phyloP scores from a whole-genome alignment of 2,329 filamentous ascomycete genomes.

The Seiridium unicorne region DNA sequence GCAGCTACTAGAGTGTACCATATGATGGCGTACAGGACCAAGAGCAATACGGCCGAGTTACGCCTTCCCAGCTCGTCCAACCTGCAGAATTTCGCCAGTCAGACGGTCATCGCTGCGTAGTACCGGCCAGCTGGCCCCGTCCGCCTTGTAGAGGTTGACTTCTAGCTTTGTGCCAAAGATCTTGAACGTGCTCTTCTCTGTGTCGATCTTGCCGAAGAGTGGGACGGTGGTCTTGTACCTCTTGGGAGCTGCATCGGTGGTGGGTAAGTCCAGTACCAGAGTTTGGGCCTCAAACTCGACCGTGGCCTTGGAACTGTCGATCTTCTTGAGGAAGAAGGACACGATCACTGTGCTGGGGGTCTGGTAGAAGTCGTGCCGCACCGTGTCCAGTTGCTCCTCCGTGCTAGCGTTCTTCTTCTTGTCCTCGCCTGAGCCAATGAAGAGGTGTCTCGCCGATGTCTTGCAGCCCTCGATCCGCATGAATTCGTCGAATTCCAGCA shows the following conservation, averaged over 20 bases:
- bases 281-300: constrained; percentile 65
- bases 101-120: constrained; percentile 71
- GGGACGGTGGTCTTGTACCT: constrained; percentile 72
- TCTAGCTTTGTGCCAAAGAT: constrained; percentile 90
- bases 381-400: constrained; percentile 76
- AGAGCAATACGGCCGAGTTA: constrained; percentile 18
- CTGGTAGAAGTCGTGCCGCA: constrained; percentile 93
- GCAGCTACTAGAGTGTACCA: neutral
- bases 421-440: constrained; percentile 72
- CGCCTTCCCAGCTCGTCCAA: constrained; percentile 72
- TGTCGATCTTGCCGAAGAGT: constrained; percentile 75
- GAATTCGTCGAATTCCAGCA: constrained; percentile 97
- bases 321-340: constrained; percentile 95
- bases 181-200: constrained; percentile 72
- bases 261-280: constrained; percentile 79
- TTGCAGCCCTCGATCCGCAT: constrained; percentile 92
- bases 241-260: constrained; percentile 74
- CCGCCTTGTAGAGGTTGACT: constrained; percentile 68
- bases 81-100: constrained; percentile 80
- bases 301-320: constrained; percentile 75
- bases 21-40: neutral
- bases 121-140: constrained; percentile 81
- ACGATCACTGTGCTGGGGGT: constrained; percentile 82
- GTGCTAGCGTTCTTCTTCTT: constrained; percentile 33
- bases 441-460: constrained; percentile 79